Evolutionary conservation across 2,329 filamentous ascomycete genomes (phyloP).

Genomic region (Colletotrichum liriopes): DNA sequence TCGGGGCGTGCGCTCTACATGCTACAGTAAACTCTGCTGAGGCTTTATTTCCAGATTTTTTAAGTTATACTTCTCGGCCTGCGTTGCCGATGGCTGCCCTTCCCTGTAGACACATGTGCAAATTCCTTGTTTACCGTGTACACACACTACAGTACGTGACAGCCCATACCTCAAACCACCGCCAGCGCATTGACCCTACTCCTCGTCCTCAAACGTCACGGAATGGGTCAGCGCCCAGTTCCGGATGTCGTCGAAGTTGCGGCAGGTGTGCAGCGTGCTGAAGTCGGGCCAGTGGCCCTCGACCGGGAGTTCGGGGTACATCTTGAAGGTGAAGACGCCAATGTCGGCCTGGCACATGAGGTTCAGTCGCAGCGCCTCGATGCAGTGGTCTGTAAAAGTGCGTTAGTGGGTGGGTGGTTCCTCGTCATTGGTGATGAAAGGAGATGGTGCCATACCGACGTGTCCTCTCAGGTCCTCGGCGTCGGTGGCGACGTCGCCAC

Average conservation of each 20-base stretch:
- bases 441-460: constrained; percentile 51
- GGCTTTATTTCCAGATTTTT: constrained; percentile 2
- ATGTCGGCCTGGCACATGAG: constrained; percentile 71
- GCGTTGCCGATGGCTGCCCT: background rate
- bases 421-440: constrained; percentile 25
- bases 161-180: background rate
- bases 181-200: constrained; percentile 34
- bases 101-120: background rate
- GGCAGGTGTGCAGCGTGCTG: constrained; percentile 67
- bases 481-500: constrained; percentile 64
- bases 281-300: constrained; percentile 70
- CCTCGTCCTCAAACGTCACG: constrained; percentile 63
- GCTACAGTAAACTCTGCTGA: constrained; percentile 12
- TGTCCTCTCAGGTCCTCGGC: constrained; percentile 61
- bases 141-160: background rate
- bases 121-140: background rate
- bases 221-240: constrained; percentile 69
- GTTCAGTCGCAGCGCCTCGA: constrained; percentile 67
- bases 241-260: constrained; percentile 67
- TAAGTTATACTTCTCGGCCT: background rate
- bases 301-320: constrained; percentile 60
- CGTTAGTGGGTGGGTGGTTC: background rate
- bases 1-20: background rate
- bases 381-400: constrained; percentile 62
- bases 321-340: constrained; percentile 69